These are phyloP conservation scores for Sarocladiaceae sp. DNA, from an alignment of 2,329 filamentous ascomycete genomes.

Conservation along the genomic window DNA sequence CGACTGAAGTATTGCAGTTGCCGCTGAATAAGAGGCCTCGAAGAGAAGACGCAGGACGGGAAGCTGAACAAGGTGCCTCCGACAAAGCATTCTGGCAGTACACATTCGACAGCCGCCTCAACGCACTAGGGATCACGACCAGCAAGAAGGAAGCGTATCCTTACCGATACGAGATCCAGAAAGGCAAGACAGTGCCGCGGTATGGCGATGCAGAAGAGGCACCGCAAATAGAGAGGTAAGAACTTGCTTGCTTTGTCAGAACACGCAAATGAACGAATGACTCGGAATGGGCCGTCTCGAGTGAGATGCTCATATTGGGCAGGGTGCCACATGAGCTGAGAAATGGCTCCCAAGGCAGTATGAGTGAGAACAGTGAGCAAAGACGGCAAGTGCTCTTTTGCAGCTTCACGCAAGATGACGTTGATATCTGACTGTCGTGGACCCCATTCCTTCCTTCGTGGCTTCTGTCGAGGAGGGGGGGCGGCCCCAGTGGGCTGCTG, in stretches of 20 bases:
- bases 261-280: neutral
- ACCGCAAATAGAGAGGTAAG: neutral
- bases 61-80: neutral
- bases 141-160: neutral
- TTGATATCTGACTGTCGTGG: neutral
- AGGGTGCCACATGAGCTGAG: neutral
- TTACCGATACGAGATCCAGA: constrained; percentile 10
- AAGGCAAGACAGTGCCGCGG: constrained; percentile 12
- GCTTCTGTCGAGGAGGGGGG: neutral
- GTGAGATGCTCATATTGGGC: too few relatives aligned
- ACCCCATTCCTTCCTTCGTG: neutral
- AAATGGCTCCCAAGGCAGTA: too few relatives aligned
- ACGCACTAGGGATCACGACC: constrained; percentile 4
- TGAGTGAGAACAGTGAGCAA: neutral
- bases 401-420: constrained; percentile 1
- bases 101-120: constrained; percentile 11
- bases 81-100: constrained; percentile 11
- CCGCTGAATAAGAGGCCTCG: constrained; percentile 3
- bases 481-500: neutral
- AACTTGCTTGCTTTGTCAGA: neutral
- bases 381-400: neutral
- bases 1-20: neutral
- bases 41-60: neutral
- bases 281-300: neutral
- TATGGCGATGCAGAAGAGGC: neutral